Base-by-base conservation (phyloP, 2,329 filamentous ascomycete genomes). In the Endothia cerciana region DNA sequence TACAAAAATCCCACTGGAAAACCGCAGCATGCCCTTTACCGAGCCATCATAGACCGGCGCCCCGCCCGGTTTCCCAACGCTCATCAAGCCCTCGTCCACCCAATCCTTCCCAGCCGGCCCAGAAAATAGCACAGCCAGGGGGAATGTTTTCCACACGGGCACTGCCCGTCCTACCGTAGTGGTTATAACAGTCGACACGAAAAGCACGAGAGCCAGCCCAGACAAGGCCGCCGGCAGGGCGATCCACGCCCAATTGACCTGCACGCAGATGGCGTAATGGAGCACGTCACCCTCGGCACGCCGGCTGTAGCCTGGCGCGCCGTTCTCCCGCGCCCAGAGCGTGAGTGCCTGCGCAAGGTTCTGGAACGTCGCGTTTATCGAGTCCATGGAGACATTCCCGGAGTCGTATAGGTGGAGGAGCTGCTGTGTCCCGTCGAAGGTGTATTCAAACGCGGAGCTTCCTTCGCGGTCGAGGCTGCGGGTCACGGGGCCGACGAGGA, bases 231-330 rank as follows among this genome's bases (percentile, higher is more conserved):
- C 53, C 22, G 64, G 64, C 8, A 65, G 33, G 2, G 64, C n/a
- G 6, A 65, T 19, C 64, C 64, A 65, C 8, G 15, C 41, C 64
- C 64, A 65, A 1, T 45, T 53, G 11, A 65, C 64, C 30, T 38
- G 40, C 36, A 65, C 40, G n/a, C 64, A 63, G 6, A 59, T 19
- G 22, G 64, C 60, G 33, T 59, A 59, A 22, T 51, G 40, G 7
- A 43, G 5, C 3, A 66, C 64, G 13, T 13, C 15, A 17, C 64
- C 64, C 15, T 33, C 25, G 8, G 60, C 64, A 4, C 33, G 45
- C 11, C 45, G 10, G 25, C 53, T 66, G 30, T 43, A 40, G 15
- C 1, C 17, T 3, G 25, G 6, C 2, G 11, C 13, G 10, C 60
- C 60, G 22, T 60, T 63, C 7, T 40, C 22, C 11, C 64, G 60